phyloP scores from a whole-genome alignment of 2,329 filamentous ascomycete species.

The Phoma sp. region DNA sequence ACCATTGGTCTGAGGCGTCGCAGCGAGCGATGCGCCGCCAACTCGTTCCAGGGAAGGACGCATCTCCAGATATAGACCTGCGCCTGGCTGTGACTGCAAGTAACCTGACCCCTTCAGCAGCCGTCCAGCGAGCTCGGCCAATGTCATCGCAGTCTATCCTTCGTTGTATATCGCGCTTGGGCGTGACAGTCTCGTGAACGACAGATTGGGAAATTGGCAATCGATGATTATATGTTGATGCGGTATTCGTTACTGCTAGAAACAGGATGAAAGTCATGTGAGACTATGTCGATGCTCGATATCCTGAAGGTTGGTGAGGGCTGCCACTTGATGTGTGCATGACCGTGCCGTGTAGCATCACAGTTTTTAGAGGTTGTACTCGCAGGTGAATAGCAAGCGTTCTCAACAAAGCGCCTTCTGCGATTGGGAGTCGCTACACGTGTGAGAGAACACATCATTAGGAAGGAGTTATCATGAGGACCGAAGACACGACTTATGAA shows the following conservation, averaged over 20 bases:
- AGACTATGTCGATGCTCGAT: constrained; percentile 49
- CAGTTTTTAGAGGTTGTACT: not conserved
- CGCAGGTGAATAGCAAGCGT: not conserved
- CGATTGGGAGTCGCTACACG: not conserved
- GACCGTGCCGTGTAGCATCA: constrained; percentile 5
- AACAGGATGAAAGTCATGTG: constrained; percentile 47
- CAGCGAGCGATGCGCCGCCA: constrained; percentile 17
- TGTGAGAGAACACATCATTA: not conserved
- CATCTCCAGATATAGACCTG: constrained; percentile 22
- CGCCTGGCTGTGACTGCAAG: constrained; percentile 32
- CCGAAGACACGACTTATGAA: not conserved
- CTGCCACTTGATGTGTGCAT: constrained; percentile 36
- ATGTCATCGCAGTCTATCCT: constrained; percentile 38
- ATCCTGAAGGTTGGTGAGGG: constrained; percentile 35
- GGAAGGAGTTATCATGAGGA: not conserved
- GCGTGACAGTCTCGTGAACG: constrained; percentile 24
- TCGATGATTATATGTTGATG: constrained; percentile 40
- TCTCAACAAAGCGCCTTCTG: not conserved
- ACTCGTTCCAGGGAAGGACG: constrained; percentile 27
- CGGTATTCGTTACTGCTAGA: constrained; percentile 43
- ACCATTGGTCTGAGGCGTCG: constrained; percentile 19
- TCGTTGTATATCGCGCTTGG: constrained; percentile 4
- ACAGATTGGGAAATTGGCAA: constrained; percentile 34
- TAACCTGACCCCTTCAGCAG: constrained; percentile 46
- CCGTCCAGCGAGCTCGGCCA: constrained; percentile 39